phyloP scores from a whole-genome alignment of 2,329 filamentous ascomycete species.

The Sporothrix variecibatus region DNA sequence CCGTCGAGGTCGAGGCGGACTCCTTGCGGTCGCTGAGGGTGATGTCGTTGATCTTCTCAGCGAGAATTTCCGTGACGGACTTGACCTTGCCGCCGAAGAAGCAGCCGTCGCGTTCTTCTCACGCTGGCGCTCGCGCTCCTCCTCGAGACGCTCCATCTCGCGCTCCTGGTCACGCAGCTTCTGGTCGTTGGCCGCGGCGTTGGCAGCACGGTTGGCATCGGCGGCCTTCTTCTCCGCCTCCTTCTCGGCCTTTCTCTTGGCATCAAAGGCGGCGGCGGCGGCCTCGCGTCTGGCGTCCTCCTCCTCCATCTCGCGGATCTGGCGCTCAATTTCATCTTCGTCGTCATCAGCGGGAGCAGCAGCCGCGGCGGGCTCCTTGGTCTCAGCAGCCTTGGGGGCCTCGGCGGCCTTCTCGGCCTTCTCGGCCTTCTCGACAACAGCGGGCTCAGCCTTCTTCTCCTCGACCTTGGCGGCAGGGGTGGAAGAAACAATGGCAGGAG shows the following conservation, averaged over 20 bases:
- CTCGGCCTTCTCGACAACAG: not conserved
- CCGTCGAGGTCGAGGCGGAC: constrained; percentile 38
- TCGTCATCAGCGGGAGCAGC: constrained; percentile 44
- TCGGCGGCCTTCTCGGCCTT: constrained; percentile 5
- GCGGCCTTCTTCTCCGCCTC: constrained; percentile 26
- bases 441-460: constrained; percentile 11
- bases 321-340: constrained; percentile 40
- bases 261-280: constrained; percentile 28
- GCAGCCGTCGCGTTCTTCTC: constrained; percentile 52
- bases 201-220: constrained; percentile 28
- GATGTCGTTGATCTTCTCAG: constrained; percentile 44
- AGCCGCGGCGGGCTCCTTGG: constrained; percentile 37
- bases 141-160: constrained; percentile 72
- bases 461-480: not conserved
- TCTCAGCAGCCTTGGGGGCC: constrained; percentile 15
- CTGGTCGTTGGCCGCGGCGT: constrained; percentile 31
- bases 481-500: constrained; percentile 3
- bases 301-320: constrained; percentile 35
- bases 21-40: constrained; percentile 50
- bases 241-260: constrained; percentile 30
- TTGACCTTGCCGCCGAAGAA: constrained; percentile 42
- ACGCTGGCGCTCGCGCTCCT: constrained; percentile 65
- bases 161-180: constrained; percentile 72
- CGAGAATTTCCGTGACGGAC: constrained; percentile 55
- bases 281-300: constrained; percentile 31